Conservation (phyloP, 495 filamentous ascomycete genomes). For the Evernia prunastri region DNA sequence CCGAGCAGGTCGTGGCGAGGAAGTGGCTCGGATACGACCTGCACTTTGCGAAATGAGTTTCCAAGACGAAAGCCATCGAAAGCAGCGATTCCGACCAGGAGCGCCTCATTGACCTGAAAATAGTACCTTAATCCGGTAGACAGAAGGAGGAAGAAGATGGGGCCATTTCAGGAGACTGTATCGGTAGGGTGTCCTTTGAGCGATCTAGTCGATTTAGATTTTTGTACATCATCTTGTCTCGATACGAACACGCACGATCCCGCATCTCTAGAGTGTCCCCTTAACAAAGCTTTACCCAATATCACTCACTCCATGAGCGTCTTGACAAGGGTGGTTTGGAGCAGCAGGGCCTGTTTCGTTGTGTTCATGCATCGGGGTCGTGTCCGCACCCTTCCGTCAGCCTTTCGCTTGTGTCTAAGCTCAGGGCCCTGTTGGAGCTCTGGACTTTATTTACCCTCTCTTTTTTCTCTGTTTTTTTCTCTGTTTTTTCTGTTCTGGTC, state of each 20-base stretch:
- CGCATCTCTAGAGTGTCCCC: neutral
- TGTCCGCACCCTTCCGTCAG: neutral
- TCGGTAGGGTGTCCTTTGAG: neutral
- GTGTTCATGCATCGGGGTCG: neutral
- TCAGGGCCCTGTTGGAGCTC: neutral
- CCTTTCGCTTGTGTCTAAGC: neutral
- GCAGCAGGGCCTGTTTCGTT: neutral
- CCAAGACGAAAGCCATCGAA: neutral
- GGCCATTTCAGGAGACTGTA: neutral
- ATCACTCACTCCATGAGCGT: neutral
- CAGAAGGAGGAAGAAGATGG: neutral
- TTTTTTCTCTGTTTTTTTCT: too few relatives aligned
- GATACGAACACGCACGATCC: neutral
- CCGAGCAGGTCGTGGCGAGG: conserved; percentile 71
- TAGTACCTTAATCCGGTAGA: neutral
- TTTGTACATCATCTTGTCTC: neutral
- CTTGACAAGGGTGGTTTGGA: neutral
- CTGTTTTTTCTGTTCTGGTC: too few relatives aligned
- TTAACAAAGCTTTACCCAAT: neutral
- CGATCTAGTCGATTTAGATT: neutral
- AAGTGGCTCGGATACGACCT: conserved; percentile 97
- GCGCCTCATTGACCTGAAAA: neutral
- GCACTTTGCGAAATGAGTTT: conserved; percentile 91
- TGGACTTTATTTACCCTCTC: too few relatives aligned
- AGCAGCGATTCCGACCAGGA: neutral